Base-by-base conservation (phyloP, 371 early-diverging fungal species). In the Entomophthora muscae region DNA sequence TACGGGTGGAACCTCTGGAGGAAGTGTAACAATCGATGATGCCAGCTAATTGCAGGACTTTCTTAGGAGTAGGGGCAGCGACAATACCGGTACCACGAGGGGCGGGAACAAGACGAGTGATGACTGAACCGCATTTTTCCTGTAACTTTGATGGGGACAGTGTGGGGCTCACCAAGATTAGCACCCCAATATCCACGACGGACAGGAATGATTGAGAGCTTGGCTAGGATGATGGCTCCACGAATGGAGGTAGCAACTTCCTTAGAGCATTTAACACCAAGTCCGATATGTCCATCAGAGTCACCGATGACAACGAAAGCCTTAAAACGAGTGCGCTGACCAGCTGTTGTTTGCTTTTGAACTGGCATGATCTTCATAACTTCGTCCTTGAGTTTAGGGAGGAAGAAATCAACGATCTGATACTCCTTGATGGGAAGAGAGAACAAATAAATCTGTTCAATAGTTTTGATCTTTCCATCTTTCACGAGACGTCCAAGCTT, bases 341-440 rank as follows among this genome's bases (percentile, higher is more conserved):
- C 99, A 68, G 99, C 99, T 76, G 93, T 91, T 71, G 98, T 98
- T 82, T 99, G 99, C 88, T 99, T 99, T 83, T 99, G 99, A 72
- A 99, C 98, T 69, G 98, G 96, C 84, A 95, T 98, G 75, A 98
- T 94, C 84, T 95, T 93, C 88, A 98, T 95, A 69, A 98, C 95
- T 78, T 98, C 95, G 74, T 98, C 98, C 89, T 94, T 95, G 68
- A 99, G 85, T 68, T 86, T 89, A 69, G 90, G 90, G 64, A 98
- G 79, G 85, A 98, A 93, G 78, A 77, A 80, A 78, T 98, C 98
- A 68, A 99, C 89, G 65, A 99, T 96, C 80, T 98, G 98, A 85
- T 91, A 93, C 80, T 99, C 99, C 88, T 98, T 96, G 84, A 99
- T 92, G 66, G 93, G 93, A 68, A 96, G 85, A 63, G 98, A 98